Evolutionary conservation across 2,329 filamentous ascomycete genomes (phyloP), one percentile per base, ranked within the genome.

Genomic region (Ceratocystis destructans): DNA sequence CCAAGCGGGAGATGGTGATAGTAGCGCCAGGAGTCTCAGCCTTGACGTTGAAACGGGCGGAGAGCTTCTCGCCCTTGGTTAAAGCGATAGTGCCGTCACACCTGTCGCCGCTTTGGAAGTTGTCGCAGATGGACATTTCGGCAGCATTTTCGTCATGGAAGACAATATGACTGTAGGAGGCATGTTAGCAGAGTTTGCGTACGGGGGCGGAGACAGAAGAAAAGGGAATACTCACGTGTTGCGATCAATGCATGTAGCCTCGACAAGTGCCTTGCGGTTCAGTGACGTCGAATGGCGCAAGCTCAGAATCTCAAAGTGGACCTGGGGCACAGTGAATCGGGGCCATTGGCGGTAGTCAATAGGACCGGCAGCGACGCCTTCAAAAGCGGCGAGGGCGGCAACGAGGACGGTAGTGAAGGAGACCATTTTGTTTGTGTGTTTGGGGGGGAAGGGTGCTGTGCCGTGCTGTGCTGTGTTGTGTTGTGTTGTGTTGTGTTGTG

Each of bases 1-100:
- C 74, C 22, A 76, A 76, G 73, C 82, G 83, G 61, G 76, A 77
- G 68, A 83, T 76, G 73, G 79, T 79, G 72, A 84, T 82, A 17
- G 77, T 79, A 25, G 77, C 76, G 8, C 79, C 80, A 1, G 70
- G 66, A 1, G 73, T 73, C 17, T 75, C 74, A 1, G 78, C 75
- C 31, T 73, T 75, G 17, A 83, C 75, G 2, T 72, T 74, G 72
- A 84, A 83, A 67, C 76, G 72, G 6, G 79, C 80, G 8, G 76
- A 80, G 8, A 80, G 79, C 5, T 75, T 77, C 61, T 74, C 70
- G 50, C 80, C 80, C 0, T 72, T 73, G 3, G 80, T 83, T 17
- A 72, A 73, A n/a, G 73, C 67, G 1, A 78, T 79, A 10, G 72
- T 69, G 22, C 79, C 79, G 7, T 74, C 74, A 71, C 81, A 82